Conservation (phyloP, 1,284 basidiomycete genomes). For the Phellopilus nigrolimitatus region DNA sequence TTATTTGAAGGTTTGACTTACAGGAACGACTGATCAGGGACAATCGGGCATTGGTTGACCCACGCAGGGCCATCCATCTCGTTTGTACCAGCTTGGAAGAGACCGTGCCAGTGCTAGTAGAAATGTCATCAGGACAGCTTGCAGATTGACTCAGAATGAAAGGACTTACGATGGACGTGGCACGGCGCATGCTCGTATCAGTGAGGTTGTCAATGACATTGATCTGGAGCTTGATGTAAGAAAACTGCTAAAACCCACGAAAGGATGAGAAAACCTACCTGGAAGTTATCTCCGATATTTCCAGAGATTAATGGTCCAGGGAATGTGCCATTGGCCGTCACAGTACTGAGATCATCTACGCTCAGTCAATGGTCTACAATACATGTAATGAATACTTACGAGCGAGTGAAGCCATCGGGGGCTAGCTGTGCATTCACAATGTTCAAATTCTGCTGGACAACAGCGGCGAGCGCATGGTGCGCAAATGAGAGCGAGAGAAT, state of each 20-base stretch:
- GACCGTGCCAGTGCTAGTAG: conserved; percentile 28
- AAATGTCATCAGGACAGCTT: not conserved
- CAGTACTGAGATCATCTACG: conserved; percentile 17
- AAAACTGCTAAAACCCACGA: not conserved
- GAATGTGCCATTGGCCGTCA: conserved; percentile 27
- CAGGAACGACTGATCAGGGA: conserved; percentile 27
- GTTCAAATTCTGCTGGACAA: conserved; percentile 22
- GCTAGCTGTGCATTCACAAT: conserved; percentile 29
- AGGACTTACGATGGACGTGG: conserved; percentile 28
- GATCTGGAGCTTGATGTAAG: conserved; percentile 13
- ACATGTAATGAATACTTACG: conserved; percentile 7
- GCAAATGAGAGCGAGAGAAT: conserved; percentile 12
- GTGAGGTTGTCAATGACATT: conserved; percentile 25
- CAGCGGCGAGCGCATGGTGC: not conserved
- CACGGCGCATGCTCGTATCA: conserved; percentile 23
- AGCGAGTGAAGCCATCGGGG: conserved; percentile 28
- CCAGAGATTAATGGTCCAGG: conserved; percentile 30
- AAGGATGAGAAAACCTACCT: conserved; percentile 10
- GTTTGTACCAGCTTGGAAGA: conserved; percentile 30
- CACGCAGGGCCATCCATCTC: conserved; percentile 34
- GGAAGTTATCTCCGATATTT: conserved; percentile 30
- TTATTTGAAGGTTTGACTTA: conserved; percentile 1
- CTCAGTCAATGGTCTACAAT: too few species aligned
- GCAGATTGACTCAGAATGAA: not conserved
- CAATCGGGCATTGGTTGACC: conserved; percentile 37